These are phyloP conservation scores for Apiotrichum akiyoshidainum DNA, from an alignment of 1,284 basidiomycete species.

Conservation along the genomic window DNA sequence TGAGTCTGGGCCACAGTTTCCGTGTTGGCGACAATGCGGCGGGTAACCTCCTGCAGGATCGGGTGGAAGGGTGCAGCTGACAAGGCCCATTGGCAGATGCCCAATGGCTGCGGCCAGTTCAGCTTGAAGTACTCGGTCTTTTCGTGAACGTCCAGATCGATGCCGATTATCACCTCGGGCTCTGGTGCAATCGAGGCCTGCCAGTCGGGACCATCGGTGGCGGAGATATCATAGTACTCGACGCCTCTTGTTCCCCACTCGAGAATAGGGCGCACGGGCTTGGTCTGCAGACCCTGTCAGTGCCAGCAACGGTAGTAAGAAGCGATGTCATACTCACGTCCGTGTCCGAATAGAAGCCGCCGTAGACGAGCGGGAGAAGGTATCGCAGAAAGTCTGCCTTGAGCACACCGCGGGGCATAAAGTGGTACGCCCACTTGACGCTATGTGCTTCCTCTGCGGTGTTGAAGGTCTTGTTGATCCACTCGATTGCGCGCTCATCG, in stretches of 20 bases:
- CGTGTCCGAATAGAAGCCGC: constrained; percentile 51
- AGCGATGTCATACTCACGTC: constrained; percentile 31
- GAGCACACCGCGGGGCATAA: constrained; percentile 45
- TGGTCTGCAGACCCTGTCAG: constrained; percentile 23
- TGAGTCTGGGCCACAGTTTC: constrained; percentile 4
- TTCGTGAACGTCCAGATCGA: constrained; percentile 50
- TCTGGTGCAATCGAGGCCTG: constrained; percentile 21
- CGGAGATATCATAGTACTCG: constrained; percentile 28
- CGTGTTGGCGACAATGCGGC: constrained; percentile 46
- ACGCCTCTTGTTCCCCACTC: constrained; percentile 38
- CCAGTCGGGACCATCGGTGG: constrained; percentile 35
- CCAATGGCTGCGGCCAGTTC: constrained; percentile 41
- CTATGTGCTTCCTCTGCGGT: constrained; percentile 25
- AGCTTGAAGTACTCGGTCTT: constrained; percentile 26
- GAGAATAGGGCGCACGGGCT: constrained; percentile 36
- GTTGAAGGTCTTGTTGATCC: constrained; percentile 35
- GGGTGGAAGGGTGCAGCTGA: constrained; percentile 47
- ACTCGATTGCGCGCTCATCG: constrained; percentile 38
- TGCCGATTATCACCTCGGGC: constrained; percentile 45
- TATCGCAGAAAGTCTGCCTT: constrained; percentile 51
- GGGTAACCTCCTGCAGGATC: constrained; percentile 46
- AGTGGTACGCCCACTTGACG: constrained; percentile 41
- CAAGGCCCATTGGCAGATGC: constrained; percentile 52
- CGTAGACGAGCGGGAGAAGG: constrained; percentile 47
- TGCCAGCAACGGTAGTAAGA: constrained; percentile 2